A percentile compares a stretch with the other conserved stretches of the same genome.
Conservation (phyloP, 305 asterid genomes). For the Rubia peregrina region DNA sequence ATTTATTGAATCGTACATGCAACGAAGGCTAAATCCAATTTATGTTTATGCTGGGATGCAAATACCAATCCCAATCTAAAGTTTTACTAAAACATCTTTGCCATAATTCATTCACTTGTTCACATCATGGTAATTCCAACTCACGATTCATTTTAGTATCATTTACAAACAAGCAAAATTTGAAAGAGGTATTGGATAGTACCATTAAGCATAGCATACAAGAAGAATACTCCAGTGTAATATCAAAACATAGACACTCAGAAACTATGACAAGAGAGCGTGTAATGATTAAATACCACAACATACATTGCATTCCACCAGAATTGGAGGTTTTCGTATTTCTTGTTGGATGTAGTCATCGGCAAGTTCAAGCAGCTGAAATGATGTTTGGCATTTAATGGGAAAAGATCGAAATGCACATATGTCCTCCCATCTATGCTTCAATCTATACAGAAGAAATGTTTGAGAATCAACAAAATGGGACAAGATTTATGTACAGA, state of each 20-base stretch:
- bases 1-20: neutral
- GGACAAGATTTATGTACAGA: constrained; percentile 4
- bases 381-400: constrained; percentile 46
- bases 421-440: constrained; percentile 69
- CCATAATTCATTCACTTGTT: neutral
- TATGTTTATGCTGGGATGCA: neutral
- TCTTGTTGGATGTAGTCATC: constrained; percentile 87
- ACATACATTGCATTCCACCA: constrained; percentile 58
- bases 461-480: constrained; percentile 4
- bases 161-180: neutral
- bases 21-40: neutral
- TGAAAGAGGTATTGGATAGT: neutral
- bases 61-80: too few relatives aligned
- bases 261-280: neutral
- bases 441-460: constrained; percentile 33
- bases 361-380: constrained; percentile 69
- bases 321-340: constrained; percentile 59
- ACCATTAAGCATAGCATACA: neutral
- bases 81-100: neutral
- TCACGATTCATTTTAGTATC: neutral
- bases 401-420: constrained; percentile 82
- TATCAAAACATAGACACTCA: neutral
- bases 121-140: neutral
- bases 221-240: neutral
- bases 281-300: neutral